Evolutionary conservation across 163 green algal genomes (phyloP).

Genomic region (Volvox carteri): DNA sequence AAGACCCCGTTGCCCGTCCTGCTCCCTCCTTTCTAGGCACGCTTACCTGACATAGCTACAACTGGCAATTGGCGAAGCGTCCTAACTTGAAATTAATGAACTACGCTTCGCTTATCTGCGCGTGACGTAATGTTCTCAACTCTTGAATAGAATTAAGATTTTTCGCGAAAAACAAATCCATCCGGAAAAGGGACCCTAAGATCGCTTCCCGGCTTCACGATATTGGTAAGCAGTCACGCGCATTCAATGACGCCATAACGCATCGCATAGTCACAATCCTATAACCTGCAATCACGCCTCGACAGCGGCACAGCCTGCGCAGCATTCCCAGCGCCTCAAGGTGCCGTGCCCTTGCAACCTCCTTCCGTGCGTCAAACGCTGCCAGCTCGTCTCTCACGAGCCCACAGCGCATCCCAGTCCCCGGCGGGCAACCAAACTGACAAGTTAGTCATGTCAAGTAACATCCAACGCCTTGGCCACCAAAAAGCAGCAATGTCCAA

Average conservation of each 20-base stretch:
- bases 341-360: neutral
- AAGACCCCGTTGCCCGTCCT: neutral
- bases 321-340: conserved; percentile 36
- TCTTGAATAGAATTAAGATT: too few species aligned
- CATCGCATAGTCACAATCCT: too few species aligned
- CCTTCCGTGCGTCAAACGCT: neutral
- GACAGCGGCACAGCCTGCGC: conserved; percentile 9
- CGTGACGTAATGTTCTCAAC: too few species aligned
- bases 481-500: neutral
- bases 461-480: neutral
- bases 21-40: neutral
- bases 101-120: conserved; percentile 4
- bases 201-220: too few species aligned
- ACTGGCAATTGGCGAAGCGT: neutral
- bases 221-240: too few species aligned
- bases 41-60: neutral
- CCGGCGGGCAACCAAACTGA: neutral
- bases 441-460: too few species aligned
- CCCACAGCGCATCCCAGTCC: neutral
- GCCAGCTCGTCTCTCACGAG: conserved; percentile 26
- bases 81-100: conserved; percentile 18
- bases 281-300: neutral
- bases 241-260: too few species aligned
- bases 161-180: too few species aligned
- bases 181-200: too few species aligned